These are phyloP conservation scores for Margaritispora aquatica DNA, from an alignment of 495 filamentous ascomycete genomes.

Conservation along the genomic window DNA sequence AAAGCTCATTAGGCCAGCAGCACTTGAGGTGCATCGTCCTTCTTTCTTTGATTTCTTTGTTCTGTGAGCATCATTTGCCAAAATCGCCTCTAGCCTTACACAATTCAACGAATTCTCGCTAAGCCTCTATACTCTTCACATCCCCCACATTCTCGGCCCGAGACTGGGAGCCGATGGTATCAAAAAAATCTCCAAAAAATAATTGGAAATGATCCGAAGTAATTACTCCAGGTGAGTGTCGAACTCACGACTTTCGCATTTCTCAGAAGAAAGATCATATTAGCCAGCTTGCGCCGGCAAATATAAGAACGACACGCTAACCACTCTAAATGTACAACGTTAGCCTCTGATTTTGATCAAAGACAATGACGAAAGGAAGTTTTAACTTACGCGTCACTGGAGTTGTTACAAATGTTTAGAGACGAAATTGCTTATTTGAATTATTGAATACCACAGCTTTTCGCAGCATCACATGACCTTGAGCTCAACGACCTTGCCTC, in stretches of 20 bases:
- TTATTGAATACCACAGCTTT: neutral
- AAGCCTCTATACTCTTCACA: too few relatives aligned
- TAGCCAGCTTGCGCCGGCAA: slow-evolving; percentile 23
- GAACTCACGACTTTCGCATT: slow-evolving; percentile 23
- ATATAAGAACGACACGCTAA: slow-evolving; percentile 32
- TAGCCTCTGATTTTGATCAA: slow-evolving; percentile 21
- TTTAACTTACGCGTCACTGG: slow-evolving; percentile 28
- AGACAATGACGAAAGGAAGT: slow-evolving; percentile 27
- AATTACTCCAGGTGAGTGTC: slow-evolving; percentile 11
- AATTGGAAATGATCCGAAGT: neutral
- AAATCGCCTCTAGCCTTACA: too few relatives aligned
- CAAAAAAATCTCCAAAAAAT: neutral
- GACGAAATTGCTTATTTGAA: slow-evolving; percentile 17
- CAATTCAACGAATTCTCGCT: too few relatives aligned
- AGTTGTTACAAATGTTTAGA: slow-evolving; percentile 24
- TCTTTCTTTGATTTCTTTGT: too few relatives aligned
- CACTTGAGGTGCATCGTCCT: too few relatives aligned
- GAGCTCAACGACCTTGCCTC: neutral
- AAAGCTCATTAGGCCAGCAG: too few relatives aligned
- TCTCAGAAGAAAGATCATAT: slow-evolving; percentile 25
- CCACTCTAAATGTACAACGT: slow-evolving; percentile 21
- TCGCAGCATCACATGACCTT: neutral
- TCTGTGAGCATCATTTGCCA: too few relatives aligned
- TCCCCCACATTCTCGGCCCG: too few relatives aligned
- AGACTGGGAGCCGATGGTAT: too few relatives aligned